phyloP scores from a whole-genome alignment of 768 basidiomycete species.

The Suillus sp. region DNA sequence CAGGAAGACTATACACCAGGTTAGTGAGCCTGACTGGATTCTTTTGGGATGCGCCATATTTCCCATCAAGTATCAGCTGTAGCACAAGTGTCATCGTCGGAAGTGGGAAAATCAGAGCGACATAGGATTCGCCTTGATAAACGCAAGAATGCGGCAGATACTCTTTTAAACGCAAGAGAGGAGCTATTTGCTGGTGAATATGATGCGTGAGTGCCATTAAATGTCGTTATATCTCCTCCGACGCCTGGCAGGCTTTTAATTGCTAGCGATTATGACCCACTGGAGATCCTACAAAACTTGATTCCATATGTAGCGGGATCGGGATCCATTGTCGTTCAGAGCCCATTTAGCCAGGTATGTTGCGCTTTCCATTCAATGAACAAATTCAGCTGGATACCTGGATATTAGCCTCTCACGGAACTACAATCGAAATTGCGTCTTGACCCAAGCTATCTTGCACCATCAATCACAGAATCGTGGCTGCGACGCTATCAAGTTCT shows the following conservation, averaged over 20 bases:
- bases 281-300: slow-evolving; percentile 74
- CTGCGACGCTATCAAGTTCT: slow-evolving; percentile 90
- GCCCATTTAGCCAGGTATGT: slow-evolving; percentile 73
- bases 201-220: slow-evolving; percentile 59
- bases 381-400: slow-evolving; percentile 13
- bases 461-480: slow-evolving; percentile 85
- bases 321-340: slow-evolving; percentile 83
- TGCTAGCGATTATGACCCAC: slow-evolving; percentile 83
- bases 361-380: slow-evolving; percentile 1
- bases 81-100: background rate
- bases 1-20: slow-evolving; percentile 75
- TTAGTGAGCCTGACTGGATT: slow-evolving; percentile 31
- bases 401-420: slow-evolving; percentile 67
- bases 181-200: slow-evolving; percentile 88
- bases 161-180: slow-evolving; percentile 63
- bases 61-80: slow-evolving; percentile 1
- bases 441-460: slow-evolving; percentile 68
- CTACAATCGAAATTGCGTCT: slow-evolving; percentile 71
- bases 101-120: slow-evolving; percentile 52
- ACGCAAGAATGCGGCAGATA: slow-evolving; percentile 69
- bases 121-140: slow-evolving; percentile 74
- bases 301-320: slow-evolving; percentile 83
- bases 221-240: slow-evolving; percentile 10
- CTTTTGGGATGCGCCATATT: background rate
- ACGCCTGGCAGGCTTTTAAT: slow-evolving; percentile 62